phyloP scores from a whole-genome alignment of 345 rosid species.

The Salix dunnii region DNA sequence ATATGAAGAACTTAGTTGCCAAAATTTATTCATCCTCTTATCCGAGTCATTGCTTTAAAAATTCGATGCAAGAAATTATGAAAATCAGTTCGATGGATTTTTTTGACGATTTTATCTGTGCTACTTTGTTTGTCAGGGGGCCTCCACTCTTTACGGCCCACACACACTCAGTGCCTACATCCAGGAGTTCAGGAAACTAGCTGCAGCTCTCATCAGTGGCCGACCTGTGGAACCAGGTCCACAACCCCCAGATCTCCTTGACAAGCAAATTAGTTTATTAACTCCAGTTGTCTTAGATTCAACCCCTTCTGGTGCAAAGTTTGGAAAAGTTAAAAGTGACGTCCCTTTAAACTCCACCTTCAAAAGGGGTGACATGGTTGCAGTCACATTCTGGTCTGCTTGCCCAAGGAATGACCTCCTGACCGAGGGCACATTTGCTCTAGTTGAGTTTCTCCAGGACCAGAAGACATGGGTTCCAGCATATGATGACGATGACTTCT shows the following conservation, averaged over 20 bases:
- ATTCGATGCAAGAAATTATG: not conserved
- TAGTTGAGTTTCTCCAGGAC: slow-evolving; percentile 71
- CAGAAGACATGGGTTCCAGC: slow-evolving; percentile 67
- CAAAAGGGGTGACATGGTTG: slow-evolving; percentile 59
- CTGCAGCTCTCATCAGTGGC: slow-evolving; percentile 52
- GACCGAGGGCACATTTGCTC: slow-evolving; percentile 85
- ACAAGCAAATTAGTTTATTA: slow-evolving; percentile 72
- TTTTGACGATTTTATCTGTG: not conserved
- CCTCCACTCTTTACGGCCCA: slow-evolving; percentile 84
- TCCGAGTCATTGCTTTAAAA: not conserved
- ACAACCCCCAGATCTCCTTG: slow-evolving; percentile 75
- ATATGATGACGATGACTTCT: slow-evolving; percentile 85
- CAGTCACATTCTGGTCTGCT: slow-evolving; percentile 72
- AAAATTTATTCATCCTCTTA: not conserved
- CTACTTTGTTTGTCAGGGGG: slow-evolving; percentile 52
- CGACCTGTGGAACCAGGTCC: slow-evolving; percentile 57
- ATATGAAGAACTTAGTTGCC: not conserved
- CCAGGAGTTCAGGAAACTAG: slow-evolving; percentile 82
- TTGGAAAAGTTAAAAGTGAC: slow-evolving; percentile 70
- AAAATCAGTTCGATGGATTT: not conserved
- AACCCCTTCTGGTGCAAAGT: slow-evolving; percentile 51
- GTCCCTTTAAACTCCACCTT: slow-evolving; percentile 68
- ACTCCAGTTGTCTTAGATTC: slow-evolving; percentile 76
- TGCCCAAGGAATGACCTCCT: slow-evolving; percentile 90
- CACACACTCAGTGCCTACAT: slow-evolving; percentile 86